Percentiles rank a stretch among this genome's conserved stretches.
Conservation (phyloP, 108 stramenopile genomes). For the Nitzschia sp. region DNA sequence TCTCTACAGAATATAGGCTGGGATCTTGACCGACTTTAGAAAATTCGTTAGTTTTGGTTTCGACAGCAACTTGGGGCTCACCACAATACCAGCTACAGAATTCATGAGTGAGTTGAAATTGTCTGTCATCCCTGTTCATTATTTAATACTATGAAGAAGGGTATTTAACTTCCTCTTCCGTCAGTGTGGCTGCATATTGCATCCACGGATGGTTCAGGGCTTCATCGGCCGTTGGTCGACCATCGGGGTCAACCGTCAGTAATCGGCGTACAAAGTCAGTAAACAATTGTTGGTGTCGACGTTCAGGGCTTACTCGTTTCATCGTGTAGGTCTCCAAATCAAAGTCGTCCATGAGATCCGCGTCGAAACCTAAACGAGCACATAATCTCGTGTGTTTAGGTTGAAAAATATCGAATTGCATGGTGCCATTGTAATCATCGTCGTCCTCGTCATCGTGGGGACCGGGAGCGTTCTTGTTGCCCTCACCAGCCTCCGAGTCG, state of each 20-base stretch:
- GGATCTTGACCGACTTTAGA: no score
- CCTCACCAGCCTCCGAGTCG: constrained; percentile 34
- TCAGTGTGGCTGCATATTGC: constrained; percentile 64
- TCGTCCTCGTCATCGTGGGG: constrained; percentile 26
- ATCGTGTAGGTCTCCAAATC: neutral
- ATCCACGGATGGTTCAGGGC: constrained; percentile 90
- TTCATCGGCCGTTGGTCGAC: constrained; percentile 74
- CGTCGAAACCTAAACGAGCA: constrained; percentile 67
- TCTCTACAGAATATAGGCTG: no score
- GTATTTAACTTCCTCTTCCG: constrained; percentile 79
- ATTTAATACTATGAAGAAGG: constrained; percentile 30
- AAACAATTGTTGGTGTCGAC: constrained; percentile 67
- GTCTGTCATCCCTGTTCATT: neutral
- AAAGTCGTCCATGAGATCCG: constrained; percentile 59
- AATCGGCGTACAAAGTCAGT: constrained; percentile 78
- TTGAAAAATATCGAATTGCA: constrained; percentile 70
- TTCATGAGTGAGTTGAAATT: no score
- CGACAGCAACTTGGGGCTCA: neutral
- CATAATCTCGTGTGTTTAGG: constrained; percentile 74
- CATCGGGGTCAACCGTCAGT: constrained; percentile 81
- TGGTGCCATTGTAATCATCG: constrained; percentile 14
- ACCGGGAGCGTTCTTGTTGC: constrained; percentile 17
- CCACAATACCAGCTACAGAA: neutral
- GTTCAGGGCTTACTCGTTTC: constrained; percentile 20
- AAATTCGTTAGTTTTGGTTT: neutral